Percentiles rank a stretch among this genome's conserved stretches.
Conservation (phyloP, 495 filamentous ascomycete species). For the Penicillium waksmanii region DNA sequence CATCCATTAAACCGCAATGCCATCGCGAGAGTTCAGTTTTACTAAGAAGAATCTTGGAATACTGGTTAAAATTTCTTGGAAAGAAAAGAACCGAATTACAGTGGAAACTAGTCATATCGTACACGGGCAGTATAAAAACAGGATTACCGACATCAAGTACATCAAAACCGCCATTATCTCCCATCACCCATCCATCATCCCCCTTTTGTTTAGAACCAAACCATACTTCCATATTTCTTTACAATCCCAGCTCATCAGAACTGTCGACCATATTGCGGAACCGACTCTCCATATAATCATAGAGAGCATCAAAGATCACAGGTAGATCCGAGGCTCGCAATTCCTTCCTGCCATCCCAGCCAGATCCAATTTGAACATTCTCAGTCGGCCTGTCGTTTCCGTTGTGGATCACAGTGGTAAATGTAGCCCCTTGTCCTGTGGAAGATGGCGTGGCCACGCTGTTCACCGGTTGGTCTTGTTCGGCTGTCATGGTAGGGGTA, state of each 20-base stretch:
- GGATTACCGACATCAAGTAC: not conserved
- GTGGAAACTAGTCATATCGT: not conserved
- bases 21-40: not conserved
- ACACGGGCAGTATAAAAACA: not conserved
- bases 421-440: conserved; percentile 2
- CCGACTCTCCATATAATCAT: conserved; percentile 22
- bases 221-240: not conserved
- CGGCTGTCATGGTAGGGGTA: not conserved
- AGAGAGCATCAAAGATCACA: conserved; percentile 27
- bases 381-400: conserved; percentile 16
- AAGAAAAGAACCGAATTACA: not conserved
- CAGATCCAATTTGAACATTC: conserved; percentile 26
- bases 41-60: not conserved
- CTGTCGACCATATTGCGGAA: conserved; percentile 34
- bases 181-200: not conserved
- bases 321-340: conserved; percentile 25
- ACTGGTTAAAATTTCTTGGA: not conserved
- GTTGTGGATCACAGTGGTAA: conserved; percentile 21
- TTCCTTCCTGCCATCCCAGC: conserved; percentile 17
- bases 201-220: no score
- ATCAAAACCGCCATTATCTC: not conserved
- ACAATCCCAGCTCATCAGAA: conserved; percentile 36
- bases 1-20: not conserved
- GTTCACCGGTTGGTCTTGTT: conserved; percentile 13
- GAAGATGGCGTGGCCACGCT: conserved; percentile 9